Conservation (phyloP, 192 early-diverging fungal genomes). For the Backusella liffmaniae region DNA sequence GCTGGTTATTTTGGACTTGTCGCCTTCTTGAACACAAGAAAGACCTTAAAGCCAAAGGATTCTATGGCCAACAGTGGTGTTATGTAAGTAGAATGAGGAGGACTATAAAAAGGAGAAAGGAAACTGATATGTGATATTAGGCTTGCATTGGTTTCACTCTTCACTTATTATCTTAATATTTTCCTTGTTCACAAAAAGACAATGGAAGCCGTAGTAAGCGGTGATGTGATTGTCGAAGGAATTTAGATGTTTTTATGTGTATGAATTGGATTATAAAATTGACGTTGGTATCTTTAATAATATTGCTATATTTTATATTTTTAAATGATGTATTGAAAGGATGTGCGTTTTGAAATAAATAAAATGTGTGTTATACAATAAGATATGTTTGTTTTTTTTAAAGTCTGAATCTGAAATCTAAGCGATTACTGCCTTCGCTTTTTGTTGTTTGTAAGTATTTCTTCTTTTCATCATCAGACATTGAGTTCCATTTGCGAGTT, state of each 20-base stretch:
- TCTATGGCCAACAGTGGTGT: conserved; percentile 23
- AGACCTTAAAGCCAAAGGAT: conserved; percentile 21
- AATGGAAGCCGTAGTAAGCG: conserved; percentile 3
- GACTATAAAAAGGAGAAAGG: no score
- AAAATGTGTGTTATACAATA: not conserved
- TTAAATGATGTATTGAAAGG: not conserved
- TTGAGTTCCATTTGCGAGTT: conserved; percentile 42
- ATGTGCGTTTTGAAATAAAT: not conserved
- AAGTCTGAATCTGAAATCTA: conserved; percentile 47
- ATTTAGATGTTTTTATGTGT: not conserved
- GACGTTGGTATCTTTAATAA: not conserved
- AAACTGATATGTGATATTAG: not conserved
- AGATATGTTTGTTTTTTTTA: not conserved
- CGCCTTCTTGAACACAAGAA: conserved; percentile 30
- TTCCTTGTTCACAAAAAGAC: conserved; percentile 16
- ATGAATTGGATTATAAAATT: conserved; percentile 3
- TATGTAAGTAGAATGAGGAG: conserved; percentile 25
- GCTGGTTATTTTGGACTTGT: conserved; percentile 34
- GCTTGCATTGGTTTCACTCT: conserved; percentile 22
- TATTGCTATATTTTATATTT: not conserved
- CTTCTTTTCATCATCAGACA: conserved; percentile 52
- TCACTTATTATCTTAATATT: conserved; percentile 30
- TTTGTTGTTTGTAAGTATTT: conserved; percentile 53
- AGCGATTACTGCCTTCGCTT: conserved; percentile 47
- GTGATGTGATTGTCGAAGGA: conserved; percentile 3